phyloP scores from a whole-genome alignment of 1,139 yeast genomes.

The Candida gigantensis region DNA sequence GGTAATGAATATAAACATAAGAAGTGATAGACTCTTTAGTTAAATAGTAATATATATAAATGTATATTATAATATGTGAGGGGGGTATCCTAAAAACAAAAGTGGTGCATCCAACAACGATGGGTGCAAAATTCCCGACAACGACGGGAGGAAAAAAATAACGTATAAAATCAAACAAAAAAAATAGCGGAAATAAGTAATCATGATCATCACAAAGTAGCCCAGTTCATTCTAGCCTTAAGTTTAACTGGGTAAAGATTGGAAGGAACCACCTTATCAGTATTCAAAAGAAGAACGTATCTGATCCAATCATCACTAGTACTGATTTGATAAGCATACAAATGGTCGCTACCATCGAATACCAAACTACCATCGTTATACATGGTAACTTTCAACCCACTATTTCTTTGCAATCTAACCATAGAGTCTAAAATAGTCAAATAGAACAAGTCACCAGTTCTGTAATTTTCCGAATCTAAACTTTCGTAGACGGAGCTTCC shows the following conservation, averaged over 20 bases:
- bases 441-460: not conserved
- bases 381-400: conserved; percentile 1
- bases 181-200: not conserved
- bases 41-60: conserved; percentile 2
- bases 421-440: conserved; percentile 1
- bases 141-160: too few species aligned
- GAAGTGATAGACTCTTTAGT: conserved; percentile 18
- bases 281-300: not conserved
- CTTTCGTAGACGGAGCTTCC: not conserved
- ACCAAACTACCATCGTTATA: conserved; percentile 2
- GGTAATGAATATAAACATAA: too few species aligned
- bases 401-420: conserved; percentile 1
- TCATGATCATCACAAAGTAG: not conserved
- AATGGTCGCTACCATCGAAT: conserved; percentile 1
- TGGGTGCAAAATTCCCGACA: too few species aligned
- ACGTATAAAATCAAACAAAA: not conserved
- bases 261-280: not conserved
- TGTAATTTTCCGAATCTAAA: not conserved
- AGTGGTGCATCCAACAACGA: too few species aligned
- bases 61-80: not conserved
- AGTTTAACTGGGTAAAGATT: conserved; percentile 1
- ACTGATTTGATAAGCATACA: conserved; percentile 1
- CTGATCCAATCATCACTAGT: not conserved
- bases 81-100: too few species aligned
- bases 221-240: conserved; percentile 2